Evolutionary conservation across 192 early-diverging fungal species (phyloP).

Genomic region (Neocallimastix lanati): DNA sequence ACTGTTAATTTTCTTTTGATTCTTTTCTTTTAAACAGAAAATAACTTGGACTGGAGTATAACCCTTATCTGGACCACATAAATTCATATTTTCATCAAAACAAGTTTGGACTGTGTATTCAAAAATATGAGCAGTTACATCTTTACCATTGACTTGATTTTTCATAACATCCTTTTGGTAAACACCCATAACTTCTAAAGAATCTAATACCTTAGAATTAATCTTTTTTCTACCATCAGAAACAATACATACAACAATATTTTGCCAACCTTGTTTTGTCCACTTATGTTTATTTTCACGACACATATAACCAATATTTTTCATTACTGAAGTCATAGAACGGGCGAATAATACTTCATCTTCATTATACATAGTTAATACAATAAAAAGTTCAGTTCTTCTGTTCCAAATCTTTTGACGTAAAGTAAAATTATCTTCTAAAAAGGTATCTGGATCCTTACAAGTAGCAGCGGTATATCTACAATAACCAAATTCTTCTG

Average conservation of each 20-base stretch:
- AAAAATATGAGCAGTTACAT: slow-evolving; percentile 67
- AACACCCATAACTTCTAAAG: slow-evolving; percentile 68
- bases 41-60: slow-evolving; percentile 73
- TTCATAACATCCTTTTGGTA: slow-evolving; percentile 64
- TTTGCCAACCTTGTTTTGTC: slow-evolving; percentile 58
- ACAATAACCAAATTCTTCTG: not conserved
- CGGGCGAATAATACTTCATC: slow-evolving; percentile 78
- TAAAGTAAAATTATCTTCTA: slow-evolving; percentile 50
- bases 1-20: slow-evolving; percentile 89
- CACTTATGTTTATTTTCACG: slow-evolving; percentile 19
- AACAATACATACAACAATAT: slow-evolving; percentile 82
- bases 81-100: slow-evolving; percentile 51
- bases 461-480: slow-evolving; percentile 82
- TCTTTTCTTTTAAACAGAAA: slow-evolving; percentile 85
- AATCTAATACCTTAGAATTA: slow-evolving; percentile 52
- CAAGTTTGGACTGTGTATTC: slow-evolving; percentile 75
- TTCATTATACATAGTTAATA: slow-evolving; percentile 81
- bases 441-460: slow-evolving; percentile 64
- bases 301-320: slow-evolving; percentile 79
- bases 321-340: slow-evolving; percentile 70
- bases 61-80: slow-evolving; percentile 49
- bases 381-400: slow-evolving; percentile 75
- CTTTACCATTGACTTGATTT: slow-evolving; percentile 43
- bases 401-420: slow-evolving; percentile 53
- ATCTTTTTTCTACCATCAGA: slow-evolving; percentile 75